A percentile compares a stretch with the other conserved stretches of the same genome.
Conservation (phyloP, 495 filamentous ascomycete genomes). For the Chaetomium cochliodes region DNA sequence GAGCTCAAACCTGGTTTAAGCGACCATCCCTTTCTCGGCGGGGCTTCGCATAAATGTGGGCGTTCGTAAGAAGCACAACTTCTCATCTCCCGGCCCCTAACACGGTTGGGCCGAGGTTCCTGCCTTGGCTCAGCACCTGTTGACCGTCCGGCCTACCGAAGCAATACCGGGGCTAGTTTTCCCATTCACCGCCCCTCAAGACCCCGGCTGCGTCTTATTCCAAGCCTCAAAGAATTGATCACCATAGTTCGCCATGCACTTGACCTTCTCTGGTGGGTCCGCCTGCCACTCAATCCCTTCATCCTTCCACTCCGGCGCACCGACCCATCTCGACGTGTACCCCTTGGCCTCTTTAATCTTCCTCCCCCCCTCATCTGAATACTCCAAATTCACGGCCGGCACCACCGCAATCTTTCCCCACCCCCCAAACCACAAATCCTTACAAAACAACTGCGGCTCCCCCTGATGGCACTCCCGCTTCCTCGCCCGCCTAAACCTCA, state of each 20-base stretch:
- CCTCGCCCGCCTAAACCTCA: slow-evolving; percentile 38
- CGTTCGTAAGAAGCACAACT: too few relatives aligned
- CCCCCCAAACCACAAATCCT: slow-evolving; percentile 50
- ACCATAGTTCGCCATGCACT: slow-evolving; percentile 28
- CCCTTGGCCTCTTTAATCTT: slow-evolving; percentile 46
- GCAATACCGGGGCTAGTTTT: too few relatives aligned
- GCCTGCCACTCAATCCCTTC: slow-evolving; percentile 24
- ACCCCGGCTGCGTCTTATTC: slow-evolving; percentile 29
- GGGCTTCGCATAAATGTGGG: too few relatives aligned
- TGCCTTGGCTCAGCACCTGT: too few relatives aligned
- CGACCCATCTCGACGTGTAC: slow-evolving; percentile 32
- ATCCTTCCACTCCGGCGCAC: slow-evolving; percentile 12
- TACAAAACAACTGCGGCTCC: slow-evolving; percentile 50
- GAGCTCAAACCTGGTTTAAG: too few relatives aligned
- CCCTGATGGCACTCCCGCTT: slow-evolving; percentile 48
- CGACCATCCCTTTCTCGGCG: too few relatives aligned
- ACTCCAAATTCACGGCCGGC: slow-evolving; percentile 51
- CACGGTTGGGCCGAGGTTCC: too few relatives aligned
- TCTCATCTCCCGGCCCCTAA: too few relatives aligned
- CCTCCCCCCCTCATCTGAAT: slow-evolving; percentile 38
- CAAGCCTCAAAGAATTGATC: slow-evolving; percentile 31
- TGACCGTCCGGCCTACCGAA: too few relatives aligned
- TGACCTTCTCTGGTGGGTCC: slow-evolving; percentile 30
- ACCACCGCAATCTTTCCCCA: slow-evolving; percentile 51
- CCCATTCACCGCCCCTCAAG: too few relatives aligned